Conservation (phyloP, 1,284 basidiomycete species). For the Fomitopsis betulina region DNA sequence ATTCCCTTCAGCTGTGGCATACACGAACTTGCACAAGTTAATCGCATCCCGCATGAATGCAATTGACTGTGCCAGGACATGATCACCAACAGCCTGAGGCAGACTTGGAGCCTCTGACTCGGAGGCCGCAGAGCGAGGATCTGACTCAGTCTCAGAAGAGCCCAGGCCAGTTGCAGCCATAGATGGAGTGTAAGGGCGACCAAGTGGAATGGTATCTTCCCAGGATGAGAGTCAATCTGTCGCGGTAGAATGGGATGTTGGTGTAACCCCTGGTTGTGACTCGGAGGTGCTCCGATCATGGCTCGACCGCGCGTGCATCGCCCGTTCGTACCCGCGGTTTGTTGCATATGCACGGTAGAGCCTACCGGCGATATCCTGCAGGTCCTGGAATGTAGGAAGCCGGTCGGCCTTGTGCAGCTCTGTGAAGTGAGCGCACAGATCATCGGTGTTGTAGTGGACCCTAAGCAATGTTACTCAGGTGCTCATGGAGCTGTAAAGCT, state of each 20-base stretch:
- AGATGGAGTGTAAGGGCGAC: not conserved
- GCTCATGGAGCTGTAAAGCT: not conserved
- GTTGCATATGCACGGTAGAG: not conserved
- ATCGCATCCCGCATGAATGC: not conserved
- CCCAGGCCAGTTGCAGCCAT: not conserved
- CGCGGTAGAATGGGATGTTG: too few relatives aligned
- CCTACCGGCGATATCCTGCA: not conserved
- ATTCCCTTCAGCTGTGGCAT: not conserved
- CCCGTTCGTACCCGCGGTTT: not conserved
- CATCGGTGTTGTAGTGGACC: not conserved
- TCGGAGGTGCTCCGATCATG: not conserved
- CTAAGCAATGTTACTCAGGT: not conserved
- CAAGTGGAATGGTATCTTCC: not conserved
- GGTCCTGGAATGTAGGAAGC: conserved; percentile 1
- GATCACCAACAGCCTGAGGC: not conserved
- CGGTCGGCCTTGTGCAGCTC: not conserved
- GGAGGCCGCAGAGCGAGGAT: too few relatives aligned
- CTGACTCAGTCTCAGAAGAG: too few relatives aligned
- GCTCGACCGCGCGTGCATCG: not conserved
- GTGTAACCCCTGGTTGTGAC: too few relatives aligned
- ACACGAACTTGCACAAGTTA: not conserved
- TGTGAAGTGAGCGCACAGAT: not conserved
- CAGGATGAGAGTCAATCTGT: not conserved
- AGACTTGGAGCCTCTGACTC: too few relatives aligned
- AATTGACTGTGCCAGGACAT: conserved; percentile 1